A percentile compares a stretch with the other conserved stretches of the same genome.
Conservation (phyloP, 164 flowering plant species). For the Aristolochia californica region DNA sequence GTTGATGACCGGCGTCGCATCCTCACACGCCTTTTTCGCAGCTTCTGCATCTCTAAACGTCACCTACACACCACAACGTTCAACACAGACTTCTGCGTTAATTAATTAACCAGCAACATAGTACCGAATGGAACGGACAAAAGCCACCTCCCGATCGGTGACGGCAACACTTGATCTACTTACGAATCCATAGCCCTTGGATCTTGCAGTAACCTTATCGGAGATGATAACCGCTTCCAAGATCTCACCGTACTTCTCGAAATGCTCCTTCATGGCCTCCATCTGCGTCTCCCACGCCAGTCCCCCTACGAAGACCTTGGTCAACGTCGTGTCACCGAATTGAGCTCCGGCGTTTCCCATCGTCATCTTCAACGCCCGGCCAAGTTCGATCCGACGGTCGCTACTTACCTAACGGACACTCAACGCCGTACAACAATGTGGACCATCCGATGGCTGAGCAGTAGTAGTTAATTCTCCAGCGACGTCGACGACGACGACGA, state of each 20-base stretch:
- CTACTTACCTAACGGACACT: no score
- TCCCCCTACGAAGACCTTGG: slow-evolving; percentile 93
- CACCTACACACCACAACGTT: slow-evolving; percentile 36
- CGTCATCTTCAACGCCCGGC: slow-evolving; percentile 7
- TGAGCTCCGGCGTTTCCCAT: slow-evolving; percentile 27
- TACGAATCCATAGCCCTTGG: slow-evolving; percentile 99
- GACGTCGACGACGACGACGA: no score
- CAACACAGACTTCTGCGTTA: no score
- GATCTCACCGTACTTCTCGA: slow-evolving; percentile 82
- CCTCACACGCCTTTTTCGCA: slow-evolving; percentile 88
- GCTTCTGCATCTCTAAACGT: slow-evolving; percentile 89
- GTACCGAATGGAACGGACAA: no score
- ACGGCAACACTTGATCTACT: slow-evolving; percentile 12
- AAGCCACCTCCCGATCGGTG: no score
- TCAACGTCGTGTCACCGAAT: slow-evolving; percentile 76
- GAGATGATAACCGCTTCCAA: slow-evolving; percentile 89
- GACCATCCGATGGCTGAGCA: not conserved
- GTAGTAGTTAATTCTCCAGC: not conserved
- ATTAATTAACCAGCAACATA: no score
- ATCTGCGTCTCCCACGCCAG: slow-evolving; percentile 94
- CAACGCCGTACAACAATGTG: not conserved
- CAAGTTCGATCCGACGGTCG: no score
- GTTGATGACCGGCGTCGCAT: slow-evolving; percentile 69
- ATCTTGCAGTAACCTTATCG: slow-evolving; percentile 80
- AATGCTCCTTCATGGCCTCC: slow-evolving; percentile 67